Evolutionary conservation across 2,329 filamentous ascomycete species (phyloP), one percentile per base, ranked within the genome.

Genomic region (Aspergillus sp.): DNA sequence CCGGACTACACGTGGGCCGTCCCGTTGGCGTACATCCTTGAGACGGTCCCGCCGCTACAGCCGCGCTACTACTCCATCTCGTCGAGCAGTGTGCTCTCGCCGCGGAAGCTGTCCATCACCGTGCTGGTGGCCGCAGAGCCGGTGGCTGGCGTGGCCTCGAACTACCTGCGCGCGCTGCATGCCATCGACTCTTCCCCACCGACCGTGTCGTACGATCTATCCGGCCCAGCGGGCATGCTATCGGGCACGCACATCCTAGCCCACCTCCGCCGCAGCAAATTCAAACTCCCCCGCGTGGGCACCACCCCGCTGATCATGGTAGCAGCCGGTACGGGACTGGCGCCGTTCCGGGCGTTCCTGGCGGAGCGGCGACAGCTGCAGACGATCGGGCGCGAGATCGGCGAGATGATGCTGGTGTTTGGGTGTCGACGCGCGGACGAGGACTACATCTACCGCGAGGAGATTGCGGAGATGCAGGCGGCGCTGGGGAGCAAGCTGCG

Each of bases 61-160:
- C 90, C 92, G 16, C 88, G 91, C 45, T 96, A 95, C 80, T 96
- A 96, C 78, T 96, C 92, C 47, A 96, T 96, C 72, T 95, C 92
- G 2, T 96, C 92, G 2, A 66, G 63, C 45, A 66, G 62, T 33
- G 58, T 65, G 1, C 56, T 68, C 26, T 60, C 13, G 90, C 91
- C 66, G 0, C 63, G 64, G 19, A 68, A 64, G 47, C 56, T 60
- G 16, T 88, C 92, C 47, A 87, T 96, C 65, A 96, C 93, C 9
- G 92, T 90, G 44, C 87, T 96, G 32, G 90, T 96, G 53, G 91
- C 96, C 67, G 87, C 85, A 8, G 81, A 89, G 54, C 73, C 82
- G 41, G 81, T 94, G 53, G 83, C 88, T 9, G 87, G 87, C 65
- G 89, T 96, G 47, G 88, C 92, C 13, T 96, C 93, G 53, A 96